Evolutionary conservation across 345 rosid species (phyloP).

Genomic region (Linum usitatissimum): DNA sequence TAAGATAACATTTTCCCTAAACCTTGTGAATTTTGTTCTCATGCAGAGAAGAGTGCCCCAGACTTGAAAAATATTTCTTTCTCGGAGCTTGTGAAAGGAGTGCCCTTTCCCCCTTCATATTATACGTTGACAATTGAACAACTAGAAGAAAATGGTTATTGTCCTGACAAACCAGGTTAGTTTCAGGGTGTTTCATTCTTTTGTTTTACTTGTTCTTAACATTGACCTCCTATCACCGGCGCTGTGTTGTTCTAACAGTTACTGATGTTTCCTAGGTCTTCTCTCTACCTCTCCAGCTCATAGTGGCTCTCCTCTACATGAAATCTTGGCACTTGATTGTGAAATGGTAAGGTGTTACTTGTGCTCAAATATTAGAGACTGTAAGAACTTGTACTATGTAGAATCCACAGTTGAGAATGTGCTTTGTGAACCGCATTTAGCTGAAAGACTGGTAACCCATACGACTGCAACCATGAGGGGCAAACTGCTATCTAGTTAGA

Average conservation of each 20-base stretch:
- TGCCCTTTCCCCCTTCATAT: conserved; percentile 69
- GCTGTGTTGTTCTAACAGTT: conserved; percentile 9
- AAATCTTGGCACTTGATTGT: conserved; percentile 83
- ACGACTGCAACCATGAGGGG: background rate
- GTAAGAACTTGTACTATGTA: background rate
- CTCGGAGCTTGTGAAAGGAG: conserved; percentile 35
- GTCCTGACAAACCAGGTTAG: conserved; percentile 47
- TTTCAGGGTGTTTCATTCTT: background rate
- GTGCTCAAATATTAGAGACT: background rate
- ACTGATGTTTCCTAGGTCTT: conserved; percentile 38
- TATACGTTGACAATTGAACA: conserved; percentile 65
- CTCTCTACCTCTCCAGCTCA: conserved; percentile 59
- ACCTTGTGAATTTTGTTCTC: background rate
- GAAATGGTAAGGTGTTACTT: conserved; percentile 60
- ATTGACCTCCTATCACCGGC: background rate
- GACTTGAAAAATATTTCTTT: conserved; percentile 20
- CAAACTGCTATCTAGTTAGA: background rate
- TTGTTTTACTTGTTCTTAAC: background rate
- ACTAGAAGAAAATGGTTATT: conserved; percentile 73
- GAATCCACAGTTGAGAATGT: background rate
- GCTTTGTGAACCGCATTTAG: background rate
- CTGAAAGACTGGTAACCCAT: background rate
- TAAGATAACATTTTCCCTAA: background rate
- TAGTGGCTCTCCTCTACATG: conserved; percentile 37
- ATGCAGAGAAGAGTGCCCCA: conserved; percentile 28